Evolutionary conservation across 805 yeast species (phyloP), one percentile per base, ranked within the genome.

Genomic region (Huiozyma sinensis): DNA sequence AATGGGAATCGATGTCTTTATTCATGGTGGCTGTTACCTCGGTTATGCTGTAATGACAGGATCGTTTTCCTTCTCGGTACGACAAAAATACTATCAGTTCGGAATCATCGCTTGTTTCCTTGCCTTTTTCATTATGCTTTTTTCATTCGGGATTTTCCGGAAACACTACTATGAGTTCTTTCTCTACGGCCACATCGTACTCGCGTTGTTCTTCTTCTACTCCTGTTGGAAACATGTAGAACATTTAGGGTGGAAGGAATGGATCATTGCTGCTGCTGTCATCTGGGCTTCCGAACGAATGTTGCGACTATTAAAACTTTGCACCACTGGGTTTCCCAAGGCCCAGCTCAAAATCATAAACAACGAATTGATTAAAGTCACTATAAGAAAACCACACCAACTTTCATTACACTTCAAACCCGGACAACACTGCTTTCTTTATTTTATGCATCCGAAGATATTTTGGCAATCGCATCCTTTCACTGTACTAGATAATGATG

Each of bases 391-490:
- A 28, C 55, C 55, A 27, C 28, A 45, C 8, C 13, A 10, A 3
- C 30, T 27, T 17, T 29, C 12, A n/a, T 13, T 4, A 7, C 5
- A 36, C 42, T 73, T 75, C 72, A 56, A 58, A 47, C 75, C 79
- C 5, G 73, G 76, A 29, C 68, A 68, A 36, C 69, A 63, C 51
- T 70, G 65, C 1, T 75, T 65, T 53, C 56, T 76, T 28, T 65
- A 72, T 58, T 74, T 77, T 55, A 50, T 75, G 50, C 63, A 68
- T 36, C 69, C 72, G 6, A 44, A 55, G 1, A 60, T 69, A 39
- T 75, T 75, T 61, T 76, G 76, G 73, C 77, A 76, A 51, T 71
- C 76, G 5, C 79, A 76, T 54, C 81, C 81, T 6, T 75, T 77
- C 55, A 75, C 81, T 5, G 59, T 73, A 9, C 67, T 73, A 40